Evolutionary conservation across 306 rosid species (phyloP), one percentile per base, ranked within the genome.

Genomic region (Cucumis cinereus): DNA sequence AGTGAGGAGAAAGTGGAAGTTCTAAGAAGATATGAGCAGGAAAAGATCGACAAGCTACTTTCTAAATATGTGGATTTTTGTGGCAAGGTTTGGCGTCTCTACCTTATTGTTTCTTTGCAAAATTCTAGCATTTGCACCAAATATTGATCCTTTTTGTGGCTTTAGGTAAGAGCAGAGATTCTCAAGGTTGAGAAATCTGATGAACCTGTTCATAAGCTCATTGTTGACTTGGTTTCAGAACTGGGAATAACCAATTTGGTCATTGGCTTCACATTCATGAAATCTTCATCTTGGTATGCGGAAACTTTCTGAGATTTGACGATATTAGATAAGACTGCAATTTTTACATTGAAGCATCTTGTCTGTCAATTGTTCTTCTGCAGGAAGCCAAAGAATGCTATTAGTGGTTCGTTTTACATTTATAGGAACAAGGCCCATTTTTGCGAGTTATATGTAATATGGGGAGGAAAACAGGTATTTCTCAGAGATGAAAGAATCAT

Each of bases 401-500:
- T 91, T 23, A 81, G 93, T 38, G 93, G 90, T 47, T 80, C 86
- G 50, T 91, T 88, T 83, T 81, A 91, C 87, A 81, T 91, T 78
- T 76, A 89, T 74, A 86, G 86, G 73, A 82, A 89, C 82, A 93
- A 88, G 84, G 91, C 98, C 4, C 68, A 77, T 8, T 89, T 79
- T 76, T 93, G 98, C 75, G 93, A 91, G 61, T 54, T 91, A 23
- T 93, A 85, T 86, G 83, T 91, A 53, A 66, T 93, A 67, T 88
- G 91, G 79, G 90, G 87, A 38, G 98, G 97, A n/a, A 89, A 87
- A 33, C 93, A 91, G 82, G 88, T 93, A 16, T 82, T 81, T 64
- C 85, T 87, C 0, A 84, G 77, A 79, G 90, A 86, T 50, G 90
- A 81, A 75, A 86, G 90, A 83, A 86, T 84, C 73, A 82, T 90